Base-by-base conservation (phyloP, 768 basidiomycete genomes). In the Suillus placidus region DNA sequence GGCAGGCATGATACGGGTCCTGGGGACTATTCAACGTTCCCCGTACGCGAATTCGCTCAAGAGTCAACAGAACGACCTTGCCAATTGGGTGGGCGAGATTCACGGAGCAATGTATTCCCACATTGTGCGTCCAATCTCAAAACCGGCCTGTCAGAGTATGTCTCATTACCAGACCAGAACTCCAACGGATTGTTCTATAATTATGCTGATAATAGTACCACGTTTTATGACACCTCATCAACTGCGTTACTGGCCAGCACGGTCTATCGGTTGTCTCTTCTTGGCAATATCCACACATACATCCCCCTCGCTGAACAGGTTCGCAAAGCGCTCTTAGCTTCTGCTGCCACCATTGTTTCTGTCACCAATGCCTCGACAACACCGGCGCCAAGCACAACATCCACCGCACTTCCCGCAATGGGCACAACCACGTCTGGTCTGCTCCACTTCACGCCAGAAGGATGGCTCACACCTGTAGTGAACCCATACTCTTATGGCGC, bases 1-100 rank as follows among this genome's bases (percentile, higher is more conserved):
- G 0, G 90, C 88, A 20, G 94, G 95, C 1, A 94, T 94, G 84
- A 80, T 93, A 12, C 88, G 94, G 7, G 94, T 95, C 3, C 80
- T 91, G 1, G 88, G 85, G 2, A 94, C 92, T 1, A 88, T 94
- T 64, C 80, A 85, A 68, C 78, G 85, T 38, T 91, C 91, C 0
- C 77, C 82, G 58, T 92, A 80, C 66, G 79, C 83, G 1, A 78
- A 78, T 37, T 72, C 76, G 8, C 75, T 93, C 65, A 72, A 80
- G 60, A 77, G 71, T 18, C 79, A 93, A 73, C 85, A 87, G 68
- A 78, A 74, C 0, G 86, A 92, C 64, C 80, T 95, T 9, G 78
- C 79, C 1, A 75, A 73, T 20, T 94, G 93, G 93, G 80, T 88
- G 6, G 74, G 77, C 23, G 92, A 94, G 73, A 92, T 94, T 63